phyloP scores from a whole-genome alignment of 2,329 filamentous ascomycete genomes.

The Fusarium metavorans region DNA sequence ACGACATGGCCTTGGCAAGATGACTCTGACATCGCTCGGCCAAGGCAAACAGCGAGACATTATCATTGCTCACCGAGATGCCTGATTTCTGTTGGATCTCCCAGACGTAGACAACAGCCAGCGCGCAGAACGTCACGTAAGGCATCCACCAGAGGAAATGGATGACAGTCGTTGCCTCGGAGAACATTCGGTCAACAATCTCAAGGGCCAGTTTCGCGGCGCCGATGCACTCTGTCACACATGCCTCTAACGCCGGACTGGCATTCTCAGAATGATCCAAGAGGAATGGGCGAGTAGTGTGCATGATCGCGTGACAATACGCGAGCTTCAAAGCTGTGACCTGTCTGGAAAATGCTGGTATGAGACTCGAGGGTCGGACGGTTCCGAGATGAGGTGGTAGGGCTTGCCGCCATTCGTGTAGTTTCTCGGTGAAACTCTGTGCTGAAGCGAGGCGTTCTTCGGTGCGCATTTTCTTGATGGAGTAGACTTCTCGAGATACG shows the following conservation, averaged over 20 bases:
- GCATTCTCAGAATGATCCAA: constrained; percentile 55
- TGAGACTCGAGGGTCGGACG: constrained; percentile 56
- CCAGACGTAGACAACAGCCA: constrained; percentile 66
- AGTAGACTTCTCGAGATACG: constrained; percentile 53
- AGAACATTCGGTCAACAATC: constrained; percentile 22
- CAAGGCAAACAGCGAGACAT: constrained; percentile 49
- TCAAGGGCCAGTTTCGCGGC: constrained; percentile 43
- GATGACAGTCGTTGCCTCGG: constrained; percentile 47
- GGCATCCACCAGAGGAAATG: constrained; percentile 66
- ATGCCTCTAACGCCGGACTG: constrained; percentile 16
- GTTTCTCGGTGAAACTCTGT: constrained; percentile 50
- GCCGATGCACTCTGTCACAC: constrained; percentile 56
- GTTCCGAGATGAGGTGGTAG: constrained; percentile 57
- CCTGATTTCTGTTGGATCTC: constrained; percentile 58
- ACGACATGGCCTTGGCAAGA: constrained; percentile 52
- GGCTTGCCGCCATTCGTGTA: constrained; percentile 52
- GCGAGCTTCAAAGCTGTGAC: constrained; percentile 64
- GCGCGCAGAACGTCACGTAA: constrained; percentile 65
- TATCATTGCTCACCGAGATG: not conserved
- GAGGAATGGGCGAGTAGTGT: constrained; percentile 60
- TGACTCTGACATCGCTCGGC: constrained; percentile 61
- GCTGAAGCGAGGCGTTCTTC: constrained; percentile 52
- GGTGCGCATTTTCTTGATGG: constrained; percentile 48
- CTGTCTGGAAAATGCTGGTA: constrained; percentile 59
- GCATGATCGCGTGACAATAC: constrained; percentile 65